phyloP scores from a whole-genome alignment of 495 filamentous ascomycete species.

The Elasticomyces elasticus region DNA sequence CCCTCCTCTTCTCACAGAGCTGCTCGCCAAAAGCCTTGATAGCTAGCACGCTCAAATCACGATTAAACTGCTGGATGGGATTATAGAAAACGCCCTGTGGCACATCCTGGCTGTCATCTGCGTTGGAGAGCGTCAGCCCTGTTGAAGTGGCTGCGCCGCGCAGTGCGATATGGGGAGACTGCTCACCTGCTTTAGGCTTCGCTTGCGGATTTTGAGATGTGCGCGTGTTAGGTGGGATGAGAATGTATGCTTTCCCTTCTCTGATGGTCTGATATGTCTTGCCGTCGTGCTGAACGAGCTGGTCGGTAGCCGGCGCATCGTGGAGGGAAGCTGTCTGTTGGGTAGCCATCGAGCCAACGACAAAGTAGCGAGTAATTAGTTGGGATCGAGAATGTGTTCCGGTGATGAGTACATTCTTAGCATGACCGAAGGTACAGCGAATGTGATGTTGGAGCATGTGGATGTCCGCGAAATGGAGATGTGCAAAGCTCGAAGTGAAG shows the following conservation, averaged over 20 bases:
- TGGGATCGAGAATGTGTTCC: too few relatives aligned
- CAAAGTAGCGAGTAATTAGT: not conserved
- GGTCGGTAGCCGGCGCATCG: conserved; percentile 23
- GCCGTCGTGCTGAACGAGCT: conserved; percentile 37
- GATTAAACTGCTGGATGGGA: conserved; percentile 96
- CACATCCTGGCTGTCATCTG: conserved; percentile 2
- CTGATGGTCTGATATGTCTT: conserved; percentile 52
- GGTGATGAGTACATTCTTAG: not conserved
- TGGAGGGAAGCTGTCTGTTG: not conserved
- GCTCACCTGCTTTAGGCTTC: conserved; percentile 34
- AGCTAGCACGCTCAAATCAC: conserved; percentile 83
- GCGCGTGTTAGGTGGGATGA: conserved; percentile 46
- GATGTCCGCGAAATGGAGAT: too few relatives aligned
- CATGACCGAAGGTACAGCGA: too few relatives aligned
- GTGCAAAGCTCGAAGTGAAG: too few relatives aligned
- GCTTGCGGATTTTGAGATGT: conserved; percentile 35
- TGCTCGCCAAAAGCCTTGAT: conserved; percentile 77
- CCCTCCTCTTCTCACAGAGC: conserved; percentile 36
- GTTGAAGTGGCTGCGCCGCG: conserved; percentile 7
- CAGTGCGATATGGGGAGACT: not conserved
- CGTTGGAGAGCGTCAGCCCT: conserved; percentile 1
- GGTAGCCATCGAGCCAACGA: not conserved
- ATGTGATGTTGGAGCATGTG: too few relatives aligned
- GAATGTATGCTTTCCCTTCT: conserved; percentile 59
- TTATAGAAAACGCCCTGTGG: conserved; percentile 90